These are phyloP conservation scores for Ceratobasidium papillatum DNA, from an alignment of 1,284 basidiomycete genomes.

Conservation along the genomic window DNA sequence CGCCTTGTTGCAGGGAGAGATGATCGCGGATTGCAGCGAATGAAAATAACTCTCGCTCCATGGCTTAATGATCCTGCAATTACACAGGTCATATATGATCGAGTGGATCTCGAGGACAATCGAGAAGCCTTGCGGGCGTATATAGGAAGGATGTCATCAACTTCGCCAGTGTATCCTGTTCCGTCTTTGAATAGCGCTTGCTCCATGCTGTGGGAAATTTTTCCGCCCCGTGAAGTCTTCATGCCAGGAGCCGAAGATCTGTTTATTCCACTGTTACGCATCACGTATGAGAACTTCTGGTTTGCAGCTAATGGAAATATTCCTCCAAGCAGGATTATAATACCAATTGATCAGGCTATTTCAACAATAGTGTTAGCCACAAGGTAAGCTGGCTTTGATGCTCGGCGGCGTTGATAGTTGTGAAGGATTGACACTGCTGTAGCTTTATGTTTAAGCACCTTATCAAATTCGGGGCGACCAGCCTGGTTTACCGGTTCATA, in stretches of 20 bases:
- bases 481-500: background rate
- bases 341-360: background rate
- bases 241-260: background rate
- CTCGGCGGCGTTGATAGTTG: background rate
- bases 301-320: background rate
- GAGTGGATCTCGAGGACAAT: slow-evolving; percentile 1
- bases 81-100: no score
- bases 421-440: background rate
- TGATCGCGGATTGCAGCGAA: background rate
- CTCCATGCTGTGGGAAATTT: background rate
- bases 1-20: background rate
- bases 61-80: background rate
- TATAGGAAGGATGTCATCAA: background rate
- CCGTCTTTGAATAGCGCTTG: background rate
- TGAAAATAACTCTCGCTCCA: no score
- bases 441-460: slow-evolving; percentile 11
- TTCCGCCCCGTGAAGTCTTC: background rate
- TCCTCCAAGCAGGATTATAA: no score
- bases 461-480: background rate
- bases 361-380: background rate
- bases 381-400: background rate
- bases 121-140: background rate
- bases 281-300: slow-evolving; percentile 15
- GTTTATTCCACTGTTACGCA: background rate
- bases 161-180: background rate